phyloP scores from a whole-genome alignment of 371 early-diverging fungal genomes.

The Mortierella sp. region DNA sequence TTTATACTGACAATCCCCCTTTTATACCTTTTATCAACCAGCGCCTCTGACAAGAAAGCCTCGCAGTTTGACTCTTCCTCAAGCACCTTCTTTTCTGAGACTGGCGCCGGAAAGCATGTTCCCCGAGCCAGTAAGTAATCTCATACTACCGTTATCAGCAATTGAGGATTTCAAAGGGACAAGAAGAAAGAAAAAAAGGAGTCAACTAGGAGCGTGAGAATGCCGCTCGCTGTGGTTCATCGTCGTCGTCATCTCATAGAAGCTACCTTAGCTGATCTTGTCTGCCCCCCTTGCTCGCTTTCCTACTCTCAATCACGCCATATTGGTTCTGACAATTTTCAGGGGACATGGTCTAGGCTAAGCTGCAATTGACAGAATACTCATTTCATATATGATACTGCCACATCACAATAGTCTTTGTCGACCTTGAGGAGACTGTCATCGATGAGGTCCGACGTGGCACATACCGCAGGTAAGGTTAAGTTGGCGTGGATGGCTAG shows the following conservation, averaged over 20 bases:
- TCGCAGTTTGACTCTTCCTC: slow-evolving; percentile 81
- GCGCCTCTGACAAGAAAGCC: slow-evolving; percentile 67
- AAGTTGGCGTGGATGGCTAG: not conserved
- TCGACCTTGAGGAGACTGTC: slow-evolving; percentile 93
- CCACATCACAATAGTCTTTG: slow-evolving; percentile 74
- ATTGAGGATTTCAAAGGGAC: not conserved
- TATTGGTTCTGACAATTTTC: no score
- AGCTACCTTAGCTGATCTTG: not conserved
- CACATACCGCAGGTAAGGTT: slow-evolving; percentile 77
- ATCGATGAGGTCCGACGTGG: slow-evolving; percentile 92
- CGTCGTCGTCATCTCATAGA: not conserved
- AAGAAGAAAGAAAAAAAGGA: not conserved
- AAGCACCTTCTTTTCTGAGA: slow-evolving; percentile 98
- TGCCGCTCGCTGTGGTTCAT: not conserved
- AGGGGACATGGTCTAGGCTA: no score
- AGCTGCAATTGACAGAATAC: not conserved
- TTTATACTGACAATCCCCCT: not conserved
- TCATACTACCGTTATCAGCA: slow-evolving; percentile 26
- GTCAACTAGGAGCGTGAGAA: slow-evolving; percentile 10
- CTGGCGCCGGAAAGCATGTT: slow-evolving; percentile 98
- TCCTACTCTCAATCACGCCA: no score
- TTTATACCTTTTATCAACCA: not conserved
- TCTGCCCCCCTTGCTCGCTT: no score
- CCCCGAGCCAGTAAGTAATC: slow-evolving; percentile 80
- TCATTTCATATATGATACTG: not conserved